Conservation (phyloP, 2,329 filamentous ascomycete species). For the Colletotrichum chlorophyti region DNA sequence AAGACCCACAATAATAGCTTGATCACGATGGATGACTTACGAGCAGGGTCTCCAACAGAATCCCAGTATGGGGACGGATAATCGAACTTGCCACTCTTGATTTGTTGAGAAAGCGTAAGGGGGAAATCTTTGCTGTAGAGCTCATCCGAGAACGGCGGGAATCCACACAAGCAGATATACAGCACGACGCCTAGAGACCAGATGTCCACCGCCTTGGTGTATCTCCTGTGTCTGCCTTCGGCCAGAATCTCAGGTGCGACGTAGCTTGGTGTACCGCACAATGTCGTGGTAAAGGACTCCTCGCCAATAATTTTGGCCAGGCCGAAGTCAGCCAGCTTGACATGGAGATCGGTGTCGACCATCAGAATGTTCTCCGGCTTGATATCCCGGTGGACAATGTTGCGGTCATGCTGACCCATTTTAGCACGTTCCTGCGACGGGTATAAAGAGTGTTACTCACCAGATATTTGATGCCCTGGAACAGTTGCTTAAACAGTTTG, state of each 20-base stretch:
- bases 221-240: slow-evolving; percentile 80
- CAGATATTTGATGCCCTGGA: slow-evolving; percentile 93
- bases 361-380: slow-evolving; percentile 97
- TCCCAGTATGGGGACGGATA: slow-evolving; percentile 98
- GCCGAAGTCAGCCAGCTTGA: slow-evolving; percentile 96
- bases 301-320: slow-evolving; percentile 98
- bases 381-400: slow-evolving; percentile 97
- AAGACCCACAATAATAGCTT: background rate
- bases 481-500: slow-evolving; percentile 88
- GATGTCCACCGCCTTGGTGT: slow-evolving; percentile 93
- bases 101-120: slow-evolving; percentile 87
- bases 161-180: slow-evolving; percentile 96
- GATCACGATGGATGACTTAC: slow-evolving; percentile 46
- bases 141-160: slow-evolving; percentile 96
- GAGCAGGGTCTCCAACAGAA: slow-evolving; percentile 81
- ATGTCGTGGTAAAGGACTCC: slow-evolving; percentile 94
- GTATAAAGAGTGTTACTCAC: slow-evolving; percentile 57
- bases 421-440: slow-evolving; percentile 35
- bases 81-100: slow-evolving; percentile 86
- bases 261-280: slow-evolving; percentile 97
- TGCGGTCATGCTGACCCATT: slow-evolving; percentile 80
- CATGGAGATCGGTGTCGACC: slow-evolving; percentile 80
- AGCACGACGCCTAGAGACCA: slow-evolving; percentile 98
- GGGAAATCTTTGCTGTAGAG: slow-evolving; percentile 82
- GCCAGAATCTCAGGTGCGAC: slow-evolving; percentile 95